Percentiles rank a stretch among this genome's conserved stretches.
These are phyloP conservation scores for Elaeis guineensis DNA, from an alignment of 176 grass and related monocot genomes.

Conservation along the genomic window DNA sequence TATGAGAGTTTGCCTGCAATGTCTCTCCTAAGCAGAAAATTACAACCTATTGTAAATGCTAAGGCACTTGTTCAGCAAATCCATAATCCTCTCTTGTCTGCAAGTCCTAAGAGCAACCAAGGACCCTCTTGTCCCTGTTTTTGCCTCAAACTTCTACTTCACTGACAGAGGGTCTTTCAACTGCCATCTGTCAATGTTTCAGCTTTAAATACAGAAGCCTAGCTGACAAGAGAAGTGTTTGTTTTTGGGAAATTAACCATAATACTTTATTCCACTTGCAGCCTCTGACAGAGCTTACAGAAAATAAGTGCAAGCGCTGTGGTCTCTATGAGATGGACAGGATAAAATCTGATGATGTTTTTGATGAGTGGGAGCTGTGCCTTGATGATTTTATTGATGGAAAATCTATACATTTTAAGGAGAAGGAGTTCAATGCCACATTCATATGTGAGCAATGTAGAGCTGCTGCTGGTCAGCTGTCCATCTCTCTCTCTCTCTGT, in stretches of 20 bases:
- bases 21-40: too few species aligned
- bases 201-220: too few species aligned
- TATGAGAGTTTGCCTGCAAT: too few species aligned
- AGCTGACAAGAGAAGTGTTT: background rate
- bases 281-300: conserved; percentile 3
- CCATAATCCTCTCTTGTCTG: too few species aligned
- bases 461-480: background rate
- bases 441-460: conserved; percentile 1
- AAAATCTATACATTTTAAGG: conserved; percentile 1
- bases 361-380: conserved; percentile 11
- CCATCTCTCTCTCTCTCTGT: too few species aligned
- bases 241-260: background rate
- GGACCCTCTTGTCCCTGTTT: too few species aligned
- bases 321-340: conserved; percentile 11
- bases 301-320: conserved; percentile 11
- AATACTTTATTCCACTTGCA: background rate
- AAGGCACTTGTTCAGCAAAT: too few species aligned
- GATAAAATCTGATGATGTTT: conserved; percentile 11
- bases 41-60: too few species aligned
- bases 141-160: too few species aligned
- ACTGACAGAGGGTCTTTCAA: too few species aligned
- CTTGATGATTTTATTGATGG: conserved; percentile 8
- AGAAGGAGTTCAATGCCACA: conserved; percentile 11
- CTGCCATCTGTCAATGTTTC: too few species aligned
- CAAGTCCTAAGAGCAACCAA: too few species aligned